These are phyloP conservation scores for Penicillium aurantiogriseum DNA, from an alignment of 2,329 filamentous ascomycete species.

Conservation along the genomic window DNA sequence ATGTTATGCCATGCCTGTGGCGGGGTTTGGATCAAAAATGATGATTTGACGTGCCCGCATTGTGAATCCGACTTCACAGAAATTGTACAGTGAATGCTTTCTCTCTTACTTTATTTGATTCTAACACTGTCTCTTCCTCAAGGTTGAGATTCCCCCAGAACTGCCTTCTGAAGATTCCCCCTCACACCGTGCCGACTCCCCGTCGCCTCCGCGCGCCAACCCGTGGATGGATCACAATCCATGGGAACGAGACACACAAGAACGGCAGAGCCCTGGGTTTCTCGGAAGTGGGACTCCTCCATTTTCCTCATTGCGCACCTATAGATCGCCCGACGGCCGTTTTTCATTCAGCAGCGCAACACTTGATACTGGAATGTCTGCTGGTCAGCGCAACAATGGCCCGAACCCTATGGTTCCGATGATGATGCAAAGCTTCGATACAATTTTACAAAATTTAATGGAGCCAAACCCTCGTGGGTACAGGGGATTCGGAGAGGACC, in stretches of 20 bases:
- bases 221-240: slow-evolving; percentile 48
- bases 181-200: slow-evolving; percentile 19
- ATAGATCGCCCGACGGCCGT: slow-evolving; percentile 48
- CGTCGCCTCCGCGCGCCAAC: slow-evolving; percentile 24
- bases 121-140: slow-evolving; percentile 3
- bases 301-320: slow-evolving; percentile 36
- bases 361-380: slow-evolving; percentile 20
- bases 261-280: slow-evolving; percentile 20
- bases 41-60: slow-evolving; percentile 69
- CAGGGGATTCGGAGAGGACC: slow-evolving; percentile 8
- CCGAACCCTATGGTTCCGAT: slow-evolving; percentile 28
- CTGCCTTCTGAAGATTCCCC: slow-evolving; percentile 26
- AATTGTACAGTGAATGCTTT: slow-evolving; percentile 62
- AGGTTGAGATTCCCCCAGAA: slow-evolving; percentile 34
- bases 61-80: slow-evolving; percentile 79
- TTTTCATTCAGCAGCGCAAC: slow-evolving; percentile 42
- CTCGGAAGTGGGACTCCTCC: slow-evolving; percentile 21
- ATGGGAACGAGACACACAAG: slow-evolving; percentile 49
- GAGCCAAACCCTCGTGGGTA: slow-evolving; percentile 19
- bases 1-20: slow-evolving; percentile 83
- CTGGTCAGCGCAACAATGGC: slow-evolving; percentile 18
- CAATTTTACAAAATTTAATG: slow-evolving; percentile 49
- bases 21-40: slow-evolving; percentile 74
- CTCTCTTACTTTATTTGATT: slow-evolving; percentile 2
- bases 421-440: slow-evolving; percentile 41